Conservation (phyloP, 768 basidiomycete species). For the Phaeolepiota aurea region DNA sequence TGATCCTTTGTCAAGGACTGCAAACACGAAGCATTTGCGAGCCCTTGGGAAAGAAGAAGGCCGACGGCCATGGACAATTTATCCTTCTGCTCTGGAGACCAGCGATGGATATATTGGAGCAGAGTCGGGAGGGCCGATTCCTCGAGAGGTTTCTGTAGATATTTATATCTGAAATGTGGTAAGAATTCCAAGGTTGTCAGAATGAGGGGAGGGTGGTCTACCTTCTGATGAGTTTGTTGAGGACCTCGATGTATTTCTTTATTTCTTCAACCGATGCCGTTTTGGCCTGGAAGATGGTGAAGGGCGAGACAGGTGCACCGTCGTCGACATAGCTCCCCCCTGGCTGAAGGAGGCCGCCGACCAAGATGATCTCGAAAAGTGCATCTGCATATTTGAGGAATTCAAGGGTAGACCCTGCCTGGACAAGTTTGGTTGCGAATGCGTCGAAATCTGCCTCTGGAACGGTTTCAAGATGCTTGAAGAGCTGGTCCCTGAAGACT, state of each 20-base stretch:
- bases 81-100: conserved; percentile 68
- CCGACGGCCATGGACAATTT: conserved; percentile 80
- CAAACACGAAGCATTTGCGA: conserved; percentile 70
- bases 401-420: conserved; percentile 90
- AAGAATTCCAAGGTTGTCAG: too few species aligned
- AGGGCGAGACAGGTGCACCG: conserved; percentile 76
- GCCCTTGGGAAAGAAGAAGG: conserved; percentile 76
- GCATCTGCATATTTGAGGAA: conserved; percentile 95
- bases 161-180: conserved; percentile 73
- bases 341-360: conserved; percentile 93
- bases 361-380: conserved; percentile 92
- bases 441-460: conserved; percentile 75
- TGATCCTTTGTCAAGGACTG: conserved; percentile 87
- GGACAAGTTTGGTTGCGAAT: conserved; percentile 75
- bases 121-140: conserved; percentile 73
- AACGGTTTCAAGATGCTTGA: conserved; percentile 83
- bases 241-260: conserved; percentile 89
- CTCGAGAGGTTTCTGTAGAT: conserved; percentile 96
- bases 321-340: conserved; percentile 90
- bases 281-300: conserved; percentile 79
- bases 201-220: conserved; percentile 22
- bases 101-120: conserved; percentile 85
- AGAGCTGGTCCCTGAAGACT: conserved; percentile 93
- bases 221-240: conserved; percentile 96
- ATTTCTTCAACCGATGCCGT: conserved; percentile 76